Conservation (phyloP, 768 basidiomycete species). For the Leccinum uliginosum region DNA sequence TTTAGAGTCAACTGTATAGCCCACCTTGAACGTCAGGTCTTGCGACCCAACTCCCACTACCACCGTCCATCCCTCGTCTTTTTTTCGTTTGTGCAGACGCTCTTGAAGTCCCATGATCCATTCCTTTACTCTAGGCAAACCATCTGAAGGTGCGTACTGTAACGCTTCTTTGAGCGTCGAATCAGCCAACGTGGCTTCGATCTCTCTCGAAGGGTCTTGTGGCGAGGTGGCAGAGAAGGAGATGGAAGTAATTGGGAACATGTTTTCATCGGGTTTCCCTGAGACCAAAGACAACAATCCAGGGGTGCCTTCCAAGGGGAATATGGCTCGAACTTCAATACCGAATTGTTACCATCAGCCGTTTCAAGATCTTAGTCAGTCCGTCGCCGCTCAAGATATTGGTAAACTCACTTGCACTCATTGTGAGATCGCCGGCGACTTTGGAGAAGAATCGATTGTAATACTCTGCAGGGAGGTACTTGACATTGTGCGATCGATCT, state of each 20-base stretch:
- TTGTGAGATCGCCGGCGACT: constrained; percentile 50
- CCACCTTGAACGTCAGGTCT: constrained; percentile 74
- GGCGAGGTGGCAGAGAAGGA: neutral
- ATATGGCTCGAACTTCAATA: neutral
- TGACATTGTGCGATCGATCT: neutral
- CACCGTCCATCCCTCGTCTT: constrained; percentile 61
- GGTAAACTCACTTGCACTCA: constrained; percentile 48
- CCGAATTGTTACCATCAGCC: neutral
- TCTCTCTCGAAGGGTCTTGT: constrained; percentile 32
- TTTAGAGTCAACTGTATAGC: neutral
- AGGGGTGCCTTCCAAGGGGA: neutral
- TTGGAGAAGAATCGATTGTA: constrained; percentile 55
- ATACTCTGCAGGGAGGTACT: constrained; percentile 41
- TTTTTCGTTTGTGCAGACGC: constrained; percentile 52
- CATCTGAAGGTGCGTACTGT: constrained; percentile 68
- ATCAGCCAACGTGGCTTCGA: constrained; percentile 44
- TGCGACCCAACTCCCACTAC: constrained; percentile 75
- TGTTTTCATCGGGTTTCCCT: neutral
- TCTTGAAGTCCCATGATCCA: constrained; percentile 70
- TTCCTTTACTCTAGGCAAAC: constrained; percentile 49
- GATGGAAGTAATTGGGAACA: constrained; percentile 14
- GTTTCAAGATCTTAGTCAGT: neutral
- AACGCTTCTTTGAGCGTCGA: constrained; percentile 45
- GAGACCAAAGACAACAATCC: neutral
- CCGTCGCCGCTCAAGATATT: neutral